These are phyloP conservation scores for Colletotrichum chlorophyti DNA, from an alignment of 2,329 filamentous ascomycete genomes.

Conservation along the genomic window DNA sequence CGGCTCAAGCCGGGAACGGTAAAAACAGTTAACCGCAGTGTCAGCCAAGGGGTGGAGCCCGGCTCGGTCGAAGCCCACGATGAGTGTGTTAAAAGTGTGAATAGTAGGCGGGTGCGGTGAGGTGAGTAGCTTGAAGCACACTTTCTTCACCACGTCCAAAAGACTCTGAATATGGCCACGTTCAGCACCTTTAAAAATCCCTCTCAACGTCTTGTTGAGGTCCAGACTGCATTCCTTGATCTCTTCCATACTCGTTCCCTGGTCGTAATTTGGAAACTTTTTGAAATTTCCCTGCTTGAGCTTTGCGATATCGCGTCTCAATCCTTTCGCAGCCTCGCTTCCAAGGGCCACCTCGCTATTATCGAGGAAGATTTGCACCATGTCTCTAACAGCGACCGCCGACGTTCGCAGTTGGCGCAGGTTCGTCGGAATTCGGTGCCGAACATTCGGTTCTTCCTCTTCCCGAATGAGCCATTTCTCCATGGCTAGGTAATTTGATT, in stretches of 20 bases:
- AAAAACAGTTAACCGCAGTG: slow-evolving; percentile 58
- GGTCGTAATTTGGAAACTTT: slow-evolving; percentile 11
- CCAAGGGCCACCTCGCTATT: not conserved
- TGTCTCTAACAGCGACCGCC: not conserved
- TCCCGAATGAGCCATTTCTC: not conserved
- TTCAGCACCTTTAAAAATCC: slow-evolving; percentile 10
- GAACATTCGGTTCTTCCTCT: not conserved
- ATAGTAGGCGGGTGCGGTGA: slow-evolving; percentile 68
- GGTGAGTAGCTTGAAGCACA: slow-evolving; percentile 72
- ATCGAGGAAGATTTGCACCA: not conserved
- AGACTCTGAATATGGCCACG: not conserved
- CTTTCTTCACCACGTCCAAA: slow-evolving; percentile 43
- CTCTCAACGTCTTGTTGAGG: slow-evolving; percentile 13
- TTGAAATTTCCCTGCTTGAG: not conserved
- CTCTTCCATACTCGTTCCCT: not conserved
- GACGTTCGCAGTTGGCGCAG: not conserved
- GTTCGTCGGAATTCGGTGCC: not conserved
- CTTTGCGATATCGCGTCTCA: slow-evolving; percentile 20
- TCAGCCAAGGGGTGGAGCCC: slow-evolving; percentile 58
- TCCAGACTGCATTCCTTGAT: not conserved
- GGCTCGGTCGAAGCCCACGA: slow-evolving; percentile 67
- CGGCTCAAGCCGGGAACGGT: slow-evolving; percentile 51
- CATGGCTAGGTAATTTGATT: slow-evolving; percentile 1
- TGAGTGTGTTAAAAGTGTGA: slow-evolving; percentile 74
- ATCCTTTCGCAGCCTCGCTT: not conserved